A percentile compares a stretch with the other conserved stretches of the same genome.
These are phyloP conservation scores for Solanum rostratum DNA, from an alignment of 257 asterid genomes.

Conservation along the genomic window DNA sequence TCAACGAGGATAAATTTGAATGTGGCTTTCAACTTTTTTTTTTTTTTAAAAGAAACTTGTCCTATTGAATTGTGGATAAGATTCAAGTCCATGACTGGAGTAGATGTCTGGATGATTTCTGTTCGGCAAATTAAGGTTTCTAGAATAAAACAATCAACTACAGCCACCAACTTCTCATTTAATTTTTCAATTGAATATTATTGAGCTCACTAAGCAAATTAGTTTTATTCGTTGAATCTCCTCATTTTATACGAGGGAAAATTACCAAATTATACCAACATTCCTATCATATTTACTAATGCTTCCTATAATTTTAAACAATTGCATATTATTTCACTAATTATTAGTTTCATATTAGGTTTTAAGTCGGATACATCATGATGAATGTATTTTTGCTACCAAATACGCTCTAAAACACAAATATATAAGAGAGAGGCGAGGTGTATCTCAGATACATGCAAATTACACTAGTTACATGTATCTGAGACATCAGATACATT, in stretches of 20 bases:
- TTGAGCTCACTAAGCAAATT: background rate
- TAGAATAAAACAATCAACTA: background rate
- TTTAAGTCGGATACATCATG: no score
- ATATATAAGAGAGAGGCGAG: no score
- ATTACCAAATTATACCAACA: no score
- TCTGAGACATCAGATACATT: no score
- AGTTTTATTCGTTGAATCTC: background rate
- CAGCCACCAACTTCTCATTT: background rate
- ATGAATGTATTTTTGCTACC: no score
- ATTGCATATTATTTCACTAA: no score
- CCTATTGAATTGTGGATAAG: background rate
- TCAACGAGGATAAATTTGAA: background rate
- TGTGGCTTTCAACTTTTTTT: background rate
- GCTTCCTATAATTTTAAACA: no score
- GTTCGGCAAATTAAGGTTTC: background rate
- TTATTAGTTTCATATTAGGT: no score
- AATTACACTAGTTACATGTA: no score
- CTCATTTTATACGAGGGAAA: background rate
- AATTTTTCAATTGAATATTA: background rate
- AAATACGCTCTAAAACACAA: no score
- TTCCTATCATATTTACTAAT: no score
- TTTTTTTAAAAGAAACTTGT: background rate
- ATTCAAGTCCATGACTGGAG: background rate
- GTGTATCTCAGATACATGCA: no score
- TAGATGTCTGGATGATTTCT: background rate